Conservation (phyloP, 345 rosid genomes). For the Hevea brasiliensis region DNA sequence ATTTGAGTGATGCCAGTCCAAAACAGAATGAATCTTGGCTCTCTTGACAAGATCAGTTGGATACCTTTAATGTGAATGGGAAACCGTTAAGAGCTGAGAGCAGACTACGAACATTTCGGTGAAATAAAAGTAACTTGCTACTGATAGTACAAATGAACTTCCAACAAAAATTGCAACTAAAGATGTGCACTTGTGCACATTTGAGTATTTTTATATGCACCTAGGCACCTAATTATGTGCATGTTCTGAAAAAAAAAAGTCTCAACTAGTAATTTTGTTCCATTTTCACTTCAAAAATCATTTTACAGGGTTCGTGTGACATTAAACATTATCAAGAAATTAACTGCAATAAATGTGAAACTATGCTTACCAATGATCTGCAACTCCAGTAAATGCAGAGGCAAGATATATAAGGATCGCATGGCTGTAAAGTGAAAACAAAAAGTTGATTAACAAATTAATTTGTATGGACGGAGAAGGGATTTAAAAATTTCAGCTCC, state of each 20-base stretch:
- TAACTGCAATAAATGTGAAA: not conserved
- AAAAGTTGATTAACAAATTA: not conserved
- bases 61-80: slow-evolving; percentile 49
- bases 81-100: slow-evolving; percentile 8
- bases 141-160: not conserved
- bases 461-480: not conserved
- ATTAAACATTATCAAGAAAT: not conserved
- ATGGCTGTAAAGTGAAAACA: slow-evolving; percentile 53
- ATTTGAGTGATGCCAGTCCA: slow-evolving; percentile 88
- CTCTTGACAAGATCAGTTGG: slow-evolving; percentile 74
- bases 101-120: not conserved
- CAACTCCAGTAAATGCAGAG: slow-evolving; percentile 72
- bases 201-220: not conserved
- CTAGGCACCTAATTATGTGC: not conserved
- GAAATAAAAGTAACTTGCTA: not conserved
- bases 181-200: not conserved
- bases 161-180: not conserved
- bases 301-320: not conserved
- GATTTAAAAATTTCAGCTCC: no score
- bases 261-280: not conserved
- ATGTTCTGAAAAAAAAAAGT: not conserved
- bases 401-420: slow-evolving; percentile 78
- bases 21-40: slow-evolving; percentile 73
- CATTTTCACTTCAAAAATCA: not conserved
- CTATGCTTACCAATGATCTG: slow-evolving; percentile 71